Base-by-base conservation (phyloP, 495 filamentous ascomycete genomes). In the Mytilinidion resinicola region DNA sequence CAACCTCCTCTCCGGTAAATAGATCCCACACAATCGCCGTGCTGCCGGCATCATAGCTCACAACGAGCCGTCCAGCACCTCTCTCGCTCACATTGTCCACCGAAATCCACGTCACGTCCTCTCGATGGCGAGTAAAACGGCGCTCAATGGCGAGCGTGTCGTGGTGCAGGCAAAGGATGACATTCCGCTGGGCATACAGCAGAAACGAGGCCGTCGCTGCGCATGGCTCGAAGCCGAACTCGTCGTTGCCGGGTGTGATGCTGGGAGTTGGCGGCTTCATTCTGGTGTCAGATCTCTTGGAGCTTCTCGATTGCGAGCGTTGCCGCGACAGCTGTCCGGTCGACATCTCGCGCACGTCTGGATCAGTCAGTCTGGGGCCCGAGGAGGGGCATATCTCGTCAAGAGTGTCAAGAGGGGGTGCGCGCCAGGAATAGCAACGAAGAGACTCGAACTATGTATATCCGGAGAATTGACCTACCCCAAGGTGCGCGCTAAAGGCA, bases 1-100 rank as follows among this genome's bases (percentile, higher is more conserved):
- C 85, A 59, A 96, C 81, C 67, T 96, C 91, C 39, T 88, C 87
- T 35, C 93, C 93, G 0, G 90, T 96, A 72, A 95, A 83, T 35
- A 96, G 78, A 75, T 97, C 92, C 93, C 93, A 98, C 19, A 98
- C 90, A 66, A 97, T 95, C 1, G 91, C 91, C 4, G 89, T 96
- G 72, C 90, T 87, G 30, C 89, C 88, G 33, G 80, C 81, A 79
- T 98, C 93, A 63, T 96, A 95, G 74, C 91, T 96, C 49, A 96
- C 88, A 9, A 95, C 90, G 59, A 95, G 74, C 61, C 90, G 76
- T 11, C 92, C 92, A 0, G 86, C 83, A 37, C 90, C 90, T 51
- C 85, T 78, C 56, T 96, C 92, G 72, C 91, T 97, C 53, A 88
- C 83, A 74, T 93, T 97, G 70, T 98, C 93, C 51, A 91, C 89